Evolutionary conservation across 139 green algal genomes (phyloP), one percentile per base, ranked within the genome.

Genomic region (Haematococcus sp.): DNA sequence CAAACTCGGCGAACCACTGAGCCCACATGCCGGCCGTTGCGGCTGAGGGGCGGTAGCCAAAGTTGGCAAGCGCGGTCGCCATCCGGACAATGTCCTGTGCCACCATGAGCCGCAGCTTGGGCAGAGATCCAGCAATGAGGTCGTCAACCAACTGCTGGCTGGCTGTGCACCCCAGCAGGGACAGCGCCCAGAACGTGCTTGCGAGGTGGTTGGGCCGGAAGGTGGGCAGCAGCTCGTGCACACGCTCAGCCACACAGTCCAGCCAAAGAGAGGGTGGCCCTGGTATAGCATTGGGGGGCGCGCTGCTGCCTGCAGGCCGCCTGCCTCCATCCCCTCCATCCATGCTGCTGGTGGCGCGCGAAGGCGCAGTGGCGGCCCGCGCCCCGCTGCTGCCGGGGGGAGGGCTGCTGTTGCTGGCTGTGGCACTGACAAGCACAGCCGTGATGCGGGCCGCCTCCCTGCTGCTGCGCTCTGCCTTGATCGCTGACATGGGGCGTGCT

Each of bases 1-100:
- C 61, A 5, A 81, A 74, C 60, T 81, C 75, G 15, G 11, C 30
- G 28, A 73, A 43, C 75, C 75, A 81, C 1, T 28, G 51, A 27
- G 40, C 51, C 63, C 69, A 81, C 1, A 58, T 13, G 15, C 32
- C 34, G n/a, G 60, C 65, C 19, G 64, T 51, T 1, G 35, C 51
- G 3, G 49, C 46, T 27, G 54, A 17, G 1, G 75, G 68, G 25
- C 19, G 3, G 60, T 76, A 81, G 75, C 60, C 32, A 23, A 74
- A 76, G 60, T 68, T 73, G 46, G 58, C 69, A 3, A 81, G 61
- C 17, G 75, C 75, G 19, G 60, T 73, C 44, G 71, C 27, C 40
- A 75, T 35, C 16, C 63, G 23, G 43, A 74, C 33, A 1, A 79
- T 35, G 52, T 61, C 52, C 20, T 27, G 3, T 19, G 30, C 25